Conservation (phyloP, 306 rosid species). For the Oxytropis ochrocephala region DNA sequence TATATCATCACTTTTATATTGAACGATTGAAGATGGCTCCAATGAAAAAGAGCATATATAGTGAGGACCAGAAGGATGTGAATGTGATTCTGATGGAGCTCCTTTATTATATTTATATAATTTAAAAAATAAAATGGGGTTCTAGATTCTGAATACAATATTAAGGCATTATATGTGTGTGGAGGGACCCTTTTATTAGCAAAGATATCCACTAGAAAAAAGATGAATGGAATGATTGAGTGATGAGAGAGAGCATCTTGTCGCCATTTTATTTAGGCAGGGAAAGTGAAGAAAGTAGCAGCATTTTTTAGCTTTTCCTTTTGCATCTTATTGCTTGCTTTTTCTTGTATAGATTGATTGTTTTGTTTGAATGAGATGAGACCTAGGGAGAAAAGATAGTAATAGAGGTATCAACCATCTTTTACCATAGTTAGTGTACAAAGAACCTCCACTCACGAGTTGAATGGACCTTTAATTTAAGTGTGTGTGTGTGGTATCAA, state of each 20-base stretch:
- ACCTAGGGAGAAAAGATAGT: neutral
- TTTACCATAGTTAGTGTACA: constrained; percentile 52
- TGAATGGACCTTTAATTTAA: constrained; percentile 22
- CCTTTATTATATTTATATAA: neutral
- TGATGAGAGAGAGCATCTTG: constrained; percentile 45
- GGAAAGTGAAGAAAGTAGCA: constrained; percentile 33
- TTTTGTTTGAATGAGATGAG: constrained; percentile 21
- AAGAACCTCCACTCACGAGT: constrained; percentile 49
- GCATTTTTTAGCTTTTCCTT: constrained; percentile 23
- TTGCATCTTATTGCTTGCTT: constrained; percentile 17
- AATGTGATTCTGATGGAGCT: constrained; percentile 35
- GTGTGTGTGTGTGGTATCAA: too few species aligned
- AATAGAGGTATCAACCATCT: constrained; percentile 33
- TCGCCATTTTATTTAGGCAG: constrained; percentile 33
- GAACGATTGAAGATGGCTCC: constrained; percentile 28
- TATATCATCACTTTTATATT: constrained; percentile 19
- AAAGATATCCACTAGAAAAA: constrained; percentile 36
- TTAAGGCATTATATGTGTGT: constrained; percentile 36
- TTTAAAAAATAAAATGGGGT: constrained; percentile 33
- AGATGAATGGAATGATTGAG: constrained; percentile 37
- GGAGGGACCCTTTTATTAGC: constrained; percentile 34
- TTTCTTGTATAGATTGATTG: constrained; percentile 24
- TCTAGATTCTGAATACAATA: constrained; percentile 56
- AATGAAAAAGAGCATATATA: constrained; percentile 28
- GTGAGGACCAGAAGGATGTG: constrained; percentile 38